Percentiles rank a stretch among this genome's conserved stretches.
phyloP scores from a whole-genome alignment of 331 rosid genomes.

The Phaseolus coccineus region DNA sequence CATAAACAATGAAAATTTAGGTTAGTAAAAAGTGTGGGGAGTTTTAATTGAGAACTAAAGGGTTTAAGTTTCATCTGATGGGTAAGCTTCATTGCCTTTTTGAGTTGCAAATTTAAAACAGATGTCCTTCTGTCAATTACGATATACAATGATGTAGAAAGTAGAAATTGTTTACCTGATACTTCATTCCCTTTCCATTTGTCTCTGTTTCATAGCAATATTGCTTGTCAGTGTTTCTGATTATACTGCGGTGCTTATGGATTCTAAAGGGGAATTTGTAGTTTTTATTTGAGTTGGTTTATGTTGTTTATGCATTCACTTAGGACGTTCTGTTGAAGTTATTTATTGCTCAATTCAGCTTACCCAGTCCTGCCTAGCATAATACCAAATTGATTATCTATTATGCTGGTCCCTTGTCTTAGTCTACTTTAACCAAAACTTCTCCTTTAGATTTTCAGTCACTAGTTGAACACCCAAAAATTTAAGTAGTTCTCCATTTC shows the following conservation, averaged over 20 bases:
- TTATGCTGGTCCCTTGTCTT: neutral
- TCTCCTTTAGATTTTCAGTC: neutral
- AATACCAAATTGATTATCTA: slow-evolving; percentile 3
- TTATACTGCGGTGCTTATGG: slow-evolving; percentile 1
- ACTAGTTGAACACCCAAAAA: neutral
- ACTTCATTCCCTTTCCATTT: neutral
- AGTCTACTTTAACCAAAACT: neutral
- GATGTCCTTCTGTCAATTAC: slow-evolving; percentile 3
- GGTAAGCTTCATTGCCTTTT: neutral
- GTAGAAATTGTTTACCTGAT: neutral
- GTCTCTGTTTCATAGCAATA: neutral
- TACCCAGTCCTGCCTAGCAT: neutral
- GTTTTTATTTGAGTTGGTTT: neutral
- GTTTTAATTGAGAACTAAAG: neutral
- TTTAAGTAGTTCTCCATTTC: neutral
- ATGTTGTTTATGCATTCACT: neutral
- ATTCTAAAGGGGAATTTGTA: neutral
- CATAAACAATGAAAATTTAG: neutral
- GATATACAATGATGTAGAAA: neutral
- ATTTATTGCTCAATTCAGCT: neutral
- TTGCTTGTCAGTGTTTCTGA: neutral
- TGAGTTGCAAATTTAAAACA: neutral
- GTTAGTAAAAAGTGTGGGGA: slow-evolving; percentile 11
- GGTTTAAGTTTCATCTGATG: slow-evolving; percentile 8
- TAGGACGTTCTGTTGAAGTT: slow-evolving; percentile 8